Conservation (phyloP, 768 basidiomycete species). For the Fistulinella prunicolor region DNA sequence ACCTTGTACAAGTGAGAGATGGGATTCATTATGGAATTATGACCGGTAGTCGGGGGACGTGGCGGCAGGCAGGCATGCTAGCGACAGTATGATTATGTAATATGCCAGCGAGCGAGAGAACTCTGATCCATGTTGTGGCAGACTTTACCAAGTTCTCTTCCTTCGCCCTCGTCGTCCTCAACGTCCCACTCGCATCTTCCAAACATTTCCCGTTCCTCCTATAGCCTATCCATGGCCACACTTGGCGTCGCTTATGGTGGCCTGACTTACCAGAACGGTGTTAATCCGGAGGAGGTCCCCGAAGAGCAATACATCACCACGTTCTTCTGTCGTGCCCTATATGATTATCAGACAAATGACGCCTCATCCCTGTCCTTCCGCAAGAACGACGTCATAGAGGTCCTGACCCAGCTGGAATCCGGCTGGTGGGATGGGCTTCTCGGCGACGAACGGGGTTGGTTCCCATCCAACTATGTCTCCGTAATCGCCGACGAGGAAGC, state of each 20-base stretch:
- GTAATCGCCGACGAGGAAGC: slow-evolving; percentile 79
- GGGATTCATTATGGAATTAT: not conserved
- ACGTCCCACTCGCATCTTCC: slow-evolving; percentile 3
- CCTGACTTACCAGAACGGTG: slow-evolving; percentile 19
- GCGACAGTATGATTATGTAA: slow-evolving; percentile 28
- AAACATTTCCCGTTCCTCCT: not conserved
- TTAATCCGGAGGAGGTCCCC: slow-evolving; percentile 30
- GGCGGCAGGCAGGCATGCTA: slow-evolving; percentile 9
- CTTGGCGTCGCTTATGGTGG: slow-evolving; percentile 22
- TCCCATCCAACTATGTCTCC: slow-evolving; percentile 93
- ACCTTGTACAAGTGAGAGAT: not conserved
- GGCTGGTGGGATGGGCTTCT: slow-evolving; percentile 99
- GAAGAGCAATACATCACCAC: slow-evolving; percentile 64
- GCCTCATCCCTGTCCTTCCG: slow-evolving; percentile 85
- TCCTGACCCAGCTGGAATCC: slow-evolving; percentile 83
- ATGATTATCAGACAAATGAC: slow-evolving; percentile 88
- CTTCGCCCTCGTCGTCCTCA: slow-evolving; percentile 9
- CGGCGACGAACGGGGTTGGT: slow-evolving; percentile 90
- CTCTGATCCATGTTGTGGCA: slow-evolving; percentile 14
- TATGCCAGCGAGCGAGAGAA: slow-evolving; percentile 6
- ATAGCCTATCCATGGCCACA: slow-evolving; percentile 23
- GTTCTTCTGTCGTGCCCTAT: slow-evolving; percentile 88
- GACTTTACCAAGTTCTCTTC: slow-evolving; percentile 7
- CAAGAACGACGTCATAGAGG: slow-evolving; percentile 89
- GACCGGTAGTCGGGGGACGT: no score